Base-by-base conservation (phyloP, 441 rosid genomes). In the Jatropha multifida region DNA sequence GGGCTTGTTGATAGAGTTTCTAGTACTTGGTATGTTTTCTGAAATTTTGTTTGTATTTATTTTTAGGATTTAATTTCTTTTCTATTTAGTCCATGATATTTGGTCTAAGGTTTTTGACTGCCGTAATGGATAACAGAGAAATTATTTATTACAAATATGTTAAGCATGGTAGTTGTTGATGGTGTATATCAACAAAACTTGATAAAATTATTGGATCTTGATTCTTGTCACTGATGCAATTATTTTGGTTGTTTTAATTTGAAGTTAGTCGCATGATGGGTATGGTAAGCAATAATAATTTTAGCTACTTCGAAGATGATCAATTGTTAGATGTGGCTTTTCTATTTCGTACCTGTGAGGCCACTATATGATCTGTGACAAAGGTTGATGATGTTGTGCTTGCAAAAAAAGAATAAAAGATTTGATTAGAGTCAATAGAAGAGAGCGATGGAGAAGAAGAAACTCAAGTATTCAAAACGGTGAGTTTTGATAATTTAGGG, bases 1-100 rank as follows among this genome's bases (percentile, higher is more conserved):
- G 97, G 98, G 14, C 90, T 95, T 68, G 97, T 95, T 71, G 99
- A 93, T 75, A 97, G 98, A 54, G 54, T 91, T 77, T 93, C 99
- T 74, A 97, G 99, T 80, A 67, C 78, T 85, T 95, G 98, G 99
- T 94, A 76, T 82, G 94, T 72, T 70, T 7, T 77, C 65, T 46
- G 44, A 38, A 74, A 61, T 49, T 27, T 77, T 20, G 5, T 56
- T 65, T 67, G 27, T 23, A 20, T 59, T 42, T 55, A 38, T 63
- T 63, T 59, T 18, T 51, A 23, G 42, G 9, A 26, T 60, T 55
- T 55, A 56, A 4, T 32, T 37, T 26, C 46, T 14, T 65, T 14
- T 0, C 1, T 27, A 7, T 72, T 11, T 41, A 20, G 58, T 27
- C 32, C 32, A 27, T 27, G 32, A 27, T 27, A 27, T 27, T 27